Conservation (phyloP, 148 eudicot species). For the Diospyros lotus region DNA sequence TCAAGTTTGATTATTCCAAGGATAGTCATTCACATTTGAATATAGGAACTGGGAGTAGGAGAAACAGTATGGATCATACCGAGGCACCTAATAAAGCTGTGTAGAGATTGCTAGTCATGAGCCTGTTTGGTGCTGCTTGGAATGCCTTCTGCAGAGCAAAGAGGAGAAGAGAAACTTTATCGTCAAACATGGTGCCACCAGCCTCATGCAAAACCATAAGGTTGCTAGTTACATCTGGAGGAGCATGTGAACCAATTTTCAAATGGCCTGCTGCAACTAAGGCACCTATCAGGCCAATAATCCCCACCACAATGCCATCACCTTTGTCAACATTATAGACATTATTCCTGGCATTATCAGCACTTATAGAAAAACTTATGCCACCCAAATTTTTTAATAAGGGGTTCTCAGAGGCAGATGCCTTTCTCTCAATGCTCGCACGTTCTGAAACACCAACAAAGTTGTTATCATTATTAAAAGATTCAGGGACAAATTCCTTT, state of each 20-base stretch:
- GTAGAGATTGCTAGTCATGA: constrained; percentile 78
- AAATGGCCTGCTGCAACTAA: constrained; percentile 73
- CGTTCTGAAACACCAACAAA: constrained; percentile 21
- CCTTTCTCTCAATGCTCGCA: constrained; percentile 45
- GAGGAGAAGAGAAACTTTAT: constrained; percentile 85
- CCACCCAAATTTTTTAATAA: constrained; percentile 81
- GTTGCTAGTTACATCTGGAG: constrained; percentile 51
- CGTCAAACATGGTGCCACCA: constrained; percentile 97
- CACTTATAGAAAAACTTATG: constrained; percentile 79
- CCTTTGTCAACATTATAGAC: constrained; percentile 83
- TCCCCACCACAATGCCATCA: constrained; percentile 81
- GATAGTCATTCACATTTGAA: not conserved
- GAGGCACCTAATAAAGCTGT: constrained; percentile 84
- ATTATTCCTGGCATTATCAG: constrained; percentile 95
- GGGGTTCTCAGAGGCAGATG: constrained; percentile 56
- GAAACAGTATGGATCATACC: constrained; percentile 44
- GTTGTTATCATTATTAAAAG: constrained; percentile 22
- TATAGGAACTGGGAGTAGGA: not conserved
- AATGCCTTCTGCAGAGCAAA: constrained; percentile 93
- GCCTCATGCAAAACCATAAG: constrained; percentile 55
- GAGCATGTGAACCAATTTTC: constrained; percentile 50
- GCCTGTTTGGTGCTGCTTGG: constrained; percentile 97
- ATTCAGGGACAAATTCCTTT: constrained; percentile 28
- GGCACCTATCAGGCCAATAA: constrained; percentile 78
- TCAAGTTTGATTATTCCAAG: not conserved